Evolutionary conservation across 352 stramenopile species (phyloP).

Genomic region (Pythium periplocum): DNA sequence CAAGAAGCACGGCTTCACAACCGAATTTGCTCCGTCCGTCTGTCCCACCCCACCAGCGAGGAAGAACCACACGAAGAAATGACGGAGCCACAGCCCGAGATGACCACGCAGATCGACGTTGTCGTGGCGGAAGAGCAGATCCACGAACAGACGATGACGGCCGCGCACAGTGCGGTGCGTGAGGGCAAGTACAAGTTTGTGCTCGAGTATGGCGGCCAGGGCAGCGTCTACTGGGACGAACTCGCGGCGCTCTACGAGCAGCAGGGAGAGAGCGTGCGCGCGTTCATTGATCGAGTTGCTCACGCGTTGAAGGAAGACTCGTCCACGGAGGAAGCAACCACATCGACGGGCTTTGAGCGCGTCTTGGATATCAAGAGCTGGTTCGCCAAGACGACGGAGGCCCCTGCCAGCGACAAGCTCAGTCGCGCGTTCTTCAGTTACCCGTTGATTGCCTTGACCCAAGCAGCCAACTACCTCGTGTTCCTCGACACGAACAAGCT

Average conservation of each 20-base stretch:
- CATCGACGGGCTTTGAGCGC: conserved; percentile 44
- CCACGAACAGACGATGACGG: neutral
- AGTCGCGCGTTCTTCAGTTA: conserved; percentile 65
- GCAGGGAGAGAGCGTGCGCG: conserved; percentile 22
- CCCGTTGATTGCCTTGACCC: conserved; percentile 67
- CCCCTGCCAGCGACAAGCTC: conserved; percentile 19
- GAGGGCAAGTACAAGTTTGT: conserved; percentile 25
- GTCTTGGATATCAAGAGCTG: conserved; percentile 45
- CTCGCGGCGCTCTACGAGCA: conserved; percentile 41
- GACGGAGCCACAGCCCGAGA: neutral
- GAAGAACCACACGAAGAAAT: conserved; percentile 2
- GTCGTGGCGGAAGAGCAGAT: neutral
- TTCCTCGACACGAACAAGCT: conserved; percentile 50
- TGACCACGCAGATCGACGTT: neutral
- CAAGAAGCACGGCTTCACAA: conserved; percentile 6
- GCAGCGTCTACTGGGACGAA: conserved; percentile 60
- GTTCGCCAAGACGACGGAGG: conserved; percentile 23
- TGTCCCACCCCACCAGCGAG: conserved; percentile 1
- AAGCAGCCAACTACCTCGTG: conserved; percentile 71
- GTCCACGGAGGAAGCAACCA: conserved; percentile 23
- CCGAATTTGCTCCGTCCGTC: conserved; percentile 7
- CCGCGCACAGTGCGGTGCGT: conserved; percentile 3
- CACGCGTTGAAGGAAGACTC: conserved; percentile 52
- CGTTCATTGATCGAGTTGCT: conserved; percentile 40
- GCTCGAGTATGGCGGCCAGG: conserved; percentile 68